These are phyloP conservation scores for Blastobotrys persicus DNA, from an alignment of 1,139 yeast genomes.

Conservation along the genomic window DNA sequence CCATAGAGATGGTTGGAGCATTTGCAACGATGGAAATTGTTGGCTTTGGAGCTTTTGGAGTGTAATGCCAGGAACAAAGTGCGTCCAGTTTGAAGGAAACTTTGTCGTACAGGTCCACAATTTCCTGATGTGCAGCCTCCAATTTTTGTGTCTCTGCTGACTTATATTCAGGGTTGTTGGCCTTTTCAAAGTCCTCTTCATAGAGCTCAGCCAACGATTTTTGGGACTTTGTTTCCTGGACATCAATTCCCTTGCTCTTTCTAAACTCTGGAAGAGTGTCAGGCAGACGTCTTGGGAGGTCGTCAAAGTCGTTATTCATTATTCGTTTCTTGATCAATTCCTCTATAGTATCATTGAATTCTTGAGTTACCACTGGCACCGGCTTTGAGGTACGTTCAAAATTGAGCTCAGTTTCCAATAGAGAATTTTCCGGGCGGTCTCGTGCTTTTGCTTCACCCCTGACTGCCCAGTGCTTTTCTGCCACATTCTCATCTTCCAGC, in stretches of 20 bases:
- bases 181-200: conserved; percentile 71
- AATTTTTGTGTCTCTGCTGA: conserved; percentile 56
- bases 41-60: conserved; percentile 87
- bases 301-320: conserved; percentile 73
- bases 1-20: conserved; percentile 82
- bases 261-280: conserved; percentile 60
- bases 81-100: conserved; percentile 78
- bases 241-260: conserved; percentile 49
- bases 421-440: conserved; percentile 81
- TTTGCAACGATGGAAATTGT: conserved; percentile 76
- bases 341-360: conserved; percentile 79
- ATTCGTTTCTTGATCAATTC: conserved; percentile 85
- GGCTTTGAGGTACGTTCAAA: conserved; percentile 76
- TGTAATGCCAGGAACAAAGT: conserved; percentile 85
- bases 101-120: conserved; percentile 59
- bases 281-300: conserved; percentile 67
- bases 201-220: conserved; percentile 90
- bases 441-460: conserved; percentile 85
- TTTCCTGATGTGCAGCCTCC: conserved; percentile 73
- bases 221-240: conserved; percentile 79
- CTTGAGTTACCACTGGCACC: conserved; percentile 90
- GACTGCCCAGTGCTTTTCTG: conserved; percentile 90
- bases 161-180: conserved; percentile 40
- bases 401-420: conserved; percentile 60
- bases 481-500: conserved; percentile 82